These are phyloP conservation scores for Selaginella moellendorffii DNA, from an alignment of 75 land plant genomes.

Conservation along the genomic window DNA sequence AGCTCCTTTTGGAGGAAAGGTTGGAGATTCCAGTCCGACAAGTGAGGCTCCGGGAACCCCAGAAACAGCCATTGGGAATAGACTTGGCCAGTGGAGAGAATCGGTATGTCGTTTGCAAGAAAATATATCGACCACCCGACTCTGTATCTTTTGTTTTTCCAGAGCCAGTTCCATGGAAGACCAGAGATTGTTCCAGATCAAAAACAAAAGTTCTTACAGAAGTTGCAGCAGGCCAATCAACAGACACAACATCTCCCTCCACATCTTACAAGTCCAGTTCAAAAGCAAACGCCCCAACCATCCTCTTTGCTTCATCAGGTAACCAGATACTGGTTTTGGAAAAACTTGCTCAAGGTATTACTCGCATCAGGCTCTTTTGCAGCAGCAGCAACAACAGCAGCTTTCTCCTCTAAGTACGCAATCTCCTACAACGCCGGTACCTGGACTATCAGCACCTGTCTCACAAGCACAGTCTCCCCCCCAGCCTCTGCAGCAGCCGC, in stretches of 20 bases:
- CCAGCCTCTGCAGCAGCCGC: too few relatives aligned
- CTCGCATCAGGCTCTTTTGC: background rate
- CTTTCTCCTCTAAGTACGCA: background rate
- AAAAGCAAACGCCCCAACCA: slow-evolving; percentile 47
- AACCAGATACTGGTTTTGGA: too few relatives aligned
- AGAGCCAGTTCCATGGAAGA: slow-evolving; percentile 68
- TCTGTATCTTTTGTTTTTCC: too few relatives aligned
- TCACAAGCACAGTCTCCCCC: too few relatives aligned
- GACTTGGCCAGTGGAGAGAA: background rate
- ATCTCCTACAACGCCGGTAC: background rate
- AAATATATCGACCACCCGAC: background rate
- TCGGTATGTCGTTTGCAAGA: background rate
- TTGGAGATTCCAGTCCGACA: background rate
- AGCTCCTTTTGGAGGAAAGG: background rate
- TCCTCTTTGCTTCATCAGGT: slow-evolving; percentile 56
- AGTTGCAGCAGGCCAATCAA: slow-evolving; percentile 61
- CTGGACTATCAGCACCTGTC: background rate
- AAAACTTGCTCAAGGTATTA: too few relatives aligned
- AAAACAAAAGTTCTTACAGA: slow-evolving; percentile 74
- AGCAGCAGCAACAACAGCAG: background rate
- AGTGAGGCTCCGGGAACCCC: background rate
- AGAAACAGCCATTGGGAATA: background rate
- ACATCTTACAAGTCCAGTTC: slow-evolving; percentile 35
- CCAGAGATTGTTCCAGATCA: slow-evolving; percentile 86
- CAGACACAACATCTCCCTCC: slow-evolving; percentile 28